These are phyloP conservation scores for Aureobasidium sp. DNA, from an alignment of 2,329 filamentous ascomycete species.

Conservation along the genomic window DNA sequence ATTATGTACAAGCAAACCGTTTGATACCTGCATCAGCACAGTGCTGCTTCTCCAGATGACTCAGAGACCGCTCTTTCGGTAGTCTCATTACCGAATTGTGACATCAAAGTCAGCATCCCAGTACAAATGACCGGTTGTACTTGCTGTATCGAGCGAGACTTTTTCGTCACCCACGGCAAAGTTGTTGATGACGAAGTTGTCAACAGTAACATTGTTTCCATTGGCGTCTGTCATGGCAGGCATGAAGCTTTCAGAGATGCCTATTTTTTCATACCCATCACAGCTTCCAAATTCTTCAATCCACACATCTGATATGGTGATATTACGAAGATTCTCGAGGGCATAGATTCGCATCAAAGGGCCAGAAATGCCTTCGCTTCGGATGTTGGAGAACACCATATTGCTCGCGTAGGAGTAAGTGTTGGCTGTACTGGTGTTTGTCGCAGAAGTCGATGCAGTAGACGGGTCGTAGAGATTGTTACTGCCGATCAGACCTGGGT, in stretches of 20 bases:
- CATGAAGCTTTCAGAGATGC: slow-evolving; percentile 8
- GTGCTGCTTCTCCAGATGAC: no score
- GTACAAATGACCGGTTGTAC: background rate
- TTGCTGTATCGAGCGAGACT: slow-evolving; percentile 1
- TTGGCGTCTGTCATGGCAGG: background rate
- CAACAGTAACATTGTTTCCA: background rate
- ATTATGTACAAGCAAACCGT: background rate
- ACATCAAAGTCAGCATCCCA: slow-evolving; percentile 1
- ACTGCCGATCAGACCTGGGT: background rate
- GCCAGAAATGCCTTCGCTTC: background rate
- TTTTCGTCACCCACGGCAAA: slow-evolving; percentile 6
- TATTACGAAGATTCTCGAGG: background rate
- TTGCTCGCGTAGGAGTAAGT: background rate
- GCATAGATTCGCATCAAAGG: slow-evolving; percentile 10
- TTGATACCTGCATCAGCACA: no score
- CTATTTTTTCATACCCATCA: background rate
- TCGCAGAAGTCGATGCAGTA: background rate
- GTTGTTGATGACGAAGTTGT: background rate
- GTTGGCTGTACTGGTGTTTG: background rate
- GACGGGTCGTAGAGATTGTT: slow-evolving; percentile 6
- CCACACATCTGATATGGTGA: slow-evolving; percentile 3
- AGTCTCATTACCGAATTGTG: background rate
- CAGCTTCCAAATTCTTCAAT: slow-evolving; percentile 5
- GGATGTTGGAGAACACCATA: background rate
- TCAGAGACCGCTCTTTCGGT: no score